Percentiles rank a stretch among this genome's conserved stretches.
Conservation (phyloP, 2,329 filamentous ascomycete genomes). For the Hysterium pulicare region DNA sequence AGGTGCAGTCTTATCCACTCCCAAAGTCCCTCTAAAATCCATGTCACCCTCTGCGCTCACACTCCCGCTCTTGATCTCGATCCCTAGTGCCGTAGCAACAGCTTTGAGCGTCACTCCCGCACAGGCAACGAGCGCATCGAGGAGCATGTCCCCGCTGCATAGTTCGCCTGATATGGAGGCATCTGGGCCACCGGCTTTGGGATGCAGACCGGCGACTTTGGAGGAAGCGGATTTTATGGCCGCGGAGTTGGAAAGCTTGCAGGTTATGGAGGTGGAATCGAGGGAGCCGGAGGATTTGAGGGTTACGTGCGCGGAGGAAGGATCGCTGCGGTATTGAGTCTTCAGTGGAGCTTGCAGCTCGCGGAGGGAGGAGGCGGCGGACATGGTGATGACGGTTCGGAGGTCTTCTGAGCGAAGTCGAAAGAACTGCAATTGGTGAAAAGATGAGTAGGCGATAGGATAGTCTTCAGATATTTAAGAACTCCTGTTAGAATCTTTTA, state of each 20-base stretch:
- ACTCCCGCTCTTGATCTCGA: slow-evolving; percentile 42
- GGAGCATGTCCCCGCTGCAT: slow-evolving; percentile 50
- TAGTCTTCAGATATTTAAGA: no score
- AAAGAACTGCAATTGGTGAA: no score
- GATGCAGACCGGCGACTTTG: slow-evolving; percentile 47
- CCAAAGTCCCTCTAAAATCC: slow-evolving; percentile 50
- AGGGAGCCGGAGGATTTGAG: slow-evolving; percentile 45
- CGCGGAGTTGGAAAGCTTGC: slow-evolving; percentile 44
- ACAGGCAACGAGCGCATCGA: slow-evolving; percentile 50
- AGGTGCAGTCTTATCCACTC: slow-evolving; percentile 45
- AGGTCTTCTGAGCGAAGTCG: no score
- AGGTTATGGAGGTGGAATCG: slow-evolving; percentile 45
- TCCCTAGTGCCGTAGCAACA: slow-evolving; percentile 46
- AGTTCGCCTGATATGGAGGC: slow-evolving; percentile 46
- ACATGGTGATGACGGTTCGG: no score
- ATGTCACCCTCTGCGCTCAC: slow-evolving; percentile 47
- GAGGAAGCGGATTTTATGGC: slow-evolving; percentile 40
- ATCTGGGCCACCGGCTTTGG: slow-evolving; percentile 45
- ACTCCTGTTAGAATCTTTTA: no score
- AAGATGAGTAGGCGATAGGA: no score
- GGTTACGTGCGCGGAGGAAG: slow-evolving; percentile 45
- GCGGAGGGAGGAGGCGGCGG: slow-evolving; percentile 38
- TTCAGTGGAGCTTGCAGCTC: slow-evolving; percentile 50
- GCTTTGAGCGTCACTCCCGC: slow-evolving; percentile 52
- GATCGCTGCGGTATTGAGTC: slow-evolving; percentile 43